Base-by-base conservation (phyloP, 176 grass and related monocot genomes). In the Oryza officinalis region DNA sequence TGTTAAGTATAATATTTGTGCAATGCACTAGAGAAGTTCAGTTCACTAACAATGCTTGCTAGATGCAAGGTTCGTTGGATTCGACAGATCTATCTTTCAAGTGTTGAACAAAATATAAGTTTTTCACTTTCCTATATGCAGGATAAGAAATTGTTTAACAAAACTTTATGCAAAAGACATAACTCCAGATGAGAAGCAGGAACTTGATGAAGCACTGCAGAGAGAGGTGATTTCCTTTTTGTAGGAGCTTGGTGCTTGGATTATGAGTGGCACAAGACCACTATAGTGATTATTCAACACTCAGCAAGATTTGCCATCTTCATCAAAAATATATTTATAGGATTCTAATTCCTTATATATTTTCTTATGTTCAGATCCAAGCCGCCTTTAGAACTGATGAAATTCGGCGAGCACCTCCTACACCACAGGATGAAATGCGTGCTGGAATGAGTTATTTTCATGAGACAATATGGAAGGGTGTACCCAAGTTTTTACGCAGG, bases 391-490 rank as follows among this genome's bases (percentile, higher is more conserved):
- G 95, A 83, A 97, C 95, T 46, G 95, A 97, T 81, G 95, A 97
- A 89, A 97, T 97, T 75, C 74, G 92, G 77, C 84, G 95, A 61
- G 71, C 93, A 15, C 89, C 92, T 86, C 96, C 93, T 18, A 98
- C 96, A 54, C 96, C 96, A 4, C 96, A 98, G 78, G 96, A 98
- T 80, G 96, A 98, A 91, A 98, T 88, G 86, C 90, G 93, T 69
- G 89, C 89, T 50, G 96, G 96, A 81, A 90, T 98, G 96, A 98
- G 96, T 86, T 98, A 98, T 84, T 98, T 98, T 54, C 96, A 98
- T 67, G 96, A 98, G 80, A 95, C 96, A 47, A 98, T 98, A 87
- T 98, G 93, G 96, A 98, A 95, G 90, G 96, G 96, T 76, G 89
- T 98, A 52, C 96, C 93, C 27, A 98, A 92, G 57, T 98, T 98